phyloP scores from a whole-genome alignment of 2,329 filamentous ascomycete genomes.

The Fonsecaea pugnacius region DNA sequence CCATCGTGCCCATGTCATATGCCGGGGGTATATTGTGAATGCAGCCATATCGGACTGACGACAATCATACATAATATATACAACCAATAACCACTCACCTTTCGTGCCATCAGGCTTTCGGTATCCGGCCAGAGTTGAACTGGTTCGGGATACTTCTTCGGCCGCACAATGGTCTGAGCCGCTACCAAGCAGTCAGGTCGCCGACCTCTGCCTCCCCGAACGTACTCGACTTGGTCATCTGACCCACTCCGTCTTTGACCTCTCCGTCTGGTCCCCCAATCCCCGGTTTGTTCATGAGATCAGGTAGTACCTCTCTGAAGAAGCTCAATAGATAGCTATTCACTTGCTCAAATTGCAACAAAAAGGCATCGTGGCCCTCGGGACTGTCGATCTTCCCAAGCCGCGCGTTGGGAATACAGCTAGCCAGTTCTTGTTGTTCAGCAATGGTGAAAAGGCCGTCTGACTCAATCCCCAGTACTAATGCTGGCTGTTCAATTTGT shows the following conservation, averaged over 20 bases:
- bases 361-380: constrained; percentile 94
- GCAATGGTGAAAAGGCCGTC: constrained; percentile 97
- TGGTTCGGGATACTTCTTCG: constrained; percentile 21
- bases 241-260: constrained; percentile 57
- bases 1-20: constrained; percentile 5
- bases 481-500: constrained; percentile 82
- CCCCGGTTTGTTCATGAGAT: constrained; percentile 76
- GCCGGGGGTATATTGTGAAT: constrained; percentile 35
- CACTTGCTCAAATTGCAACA: constrained; percentile 96
- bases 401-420: constrained; percentile 74
- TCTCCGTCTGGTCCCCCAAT: constrained; percentile 33
- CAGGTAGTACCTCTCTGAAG: constrained; percentile 77
- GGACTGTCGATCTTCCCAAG: constrained; percentile 89
- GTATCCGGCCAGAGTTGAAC: constrained; percentile 36
- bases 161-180: background rate
- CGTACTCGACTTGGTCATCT: constrained; percentile 81
- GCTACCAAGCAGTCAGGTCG: constrained; percentile 60
- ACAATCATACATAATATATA: constrained; percentile 34
- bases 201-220: constrained; percentile 96
- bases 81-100: constrained; percentile 7
- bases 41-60: constrained; percentile 31
- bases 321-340: constrained; percentile 86
- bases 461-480: constrained; percentile 92
- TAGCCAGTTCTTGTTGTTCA: constrained; percentile 90
- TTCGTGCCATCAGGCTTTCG: background rate